Conservation (phyloP, 371 early-diverging fungal genomes). For the Paraphysoderma sedebokerense region DNA sequence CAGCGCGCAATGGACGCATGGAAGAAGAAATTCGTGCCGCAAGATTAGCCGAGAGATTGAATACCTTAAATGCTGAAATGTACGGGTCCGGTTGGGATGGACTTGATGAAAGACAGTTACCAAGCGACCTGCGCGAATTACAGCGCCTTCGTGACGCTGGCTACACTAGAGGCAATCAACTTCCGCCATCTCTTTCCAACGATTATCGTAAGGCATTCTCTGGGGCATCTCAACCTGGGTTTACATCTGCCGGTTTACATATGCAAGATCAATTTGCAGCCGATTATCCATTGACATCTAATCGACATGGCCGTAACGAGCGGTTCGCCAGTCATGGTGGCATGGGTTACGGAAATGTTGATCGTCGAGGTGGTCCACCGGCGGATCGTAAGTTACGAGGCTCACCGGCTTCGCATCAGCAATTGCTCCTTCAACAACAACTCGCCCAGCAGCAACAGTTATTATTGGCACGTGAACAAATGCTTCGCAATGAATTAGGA, state of each 20-base stretch:
- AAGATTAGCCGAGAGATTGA: too few relatives aligned
- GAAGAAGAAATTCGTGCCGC: too few relatives aligned
- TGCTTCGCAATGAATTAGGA: conserved; percentile 4
- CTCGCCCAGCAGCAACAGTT: conserved; percentile 23
- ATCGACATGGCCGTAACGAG: conserved; percentile 1
- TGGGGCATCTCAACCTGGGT: conserved; percentile 1
- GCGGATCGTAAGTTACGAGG: conserved; percentile 29
- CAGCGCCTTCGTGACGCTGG: too few relatives aligned
- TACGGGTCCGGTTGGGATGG: too few relatives aligned
- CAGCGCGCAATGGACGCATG: too few relatives aligned
- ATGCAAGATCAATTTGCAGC: too few relatives aligned
- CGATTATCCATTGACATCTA: conserved; percentile 2
- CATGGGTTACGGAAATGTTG: conserved; percentile 3
- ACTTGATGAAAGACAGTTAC: too few relatives aligned
- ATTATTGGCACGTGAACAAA: conserved; percentile 24
- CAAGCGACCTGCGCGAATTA: too few relatives aligned
- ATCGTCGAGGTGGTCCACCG: conserved; percentile 1
- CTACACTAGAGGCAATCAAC: not conserved
- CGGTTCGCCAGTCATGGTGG: conserved; percentile 2
- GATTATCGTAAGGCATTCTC: conserved; percentile 1
- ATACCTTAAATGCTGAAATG: too few relatives aligned
- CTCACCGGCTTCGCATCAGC: conserved; percentile 32
- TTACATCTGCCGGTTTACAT: too few relatives aligned
- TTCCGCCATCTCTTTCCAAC: not conserved
- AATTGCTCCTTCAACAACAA: conserved; percentile 27